Evolutionary conservation across 148 eudicot genomes (phyloP), one percentile per base, ranked within the genome.

Genomic region (Chenopodium berlandieri): DNA sequence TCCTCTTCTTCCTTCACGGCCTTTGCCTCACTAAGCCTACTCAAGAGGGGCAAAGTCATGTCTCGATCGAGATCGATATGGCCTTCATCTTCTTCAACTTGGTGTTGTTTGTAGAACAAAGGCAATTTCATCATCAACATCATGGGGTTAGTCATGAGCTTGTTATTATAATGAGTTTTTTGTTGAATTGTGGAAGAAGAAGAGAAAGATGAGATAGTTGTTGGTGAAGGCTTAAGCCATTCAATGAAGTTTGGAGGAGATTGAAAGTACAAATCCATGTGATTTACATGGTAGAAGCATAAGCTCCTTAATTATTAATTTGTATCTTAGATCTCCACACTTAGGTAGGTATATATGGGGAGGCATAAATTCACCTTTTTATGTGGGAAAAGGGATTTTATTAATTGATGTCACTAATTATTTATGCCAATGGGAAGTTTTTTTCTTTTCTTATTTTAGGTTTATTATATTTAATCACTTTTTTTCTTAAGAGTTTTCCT

Each of bases 21-120:
- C 72, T 60, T 86, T 73, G 79, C 82, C 71, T 82, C 87, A 63
- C 75, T 83, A 31, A 90, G 81, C 75, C 85, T 79, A 81, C 86
- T 90, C 12, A 91, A 85, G 67, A 91, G 89, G 73, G 94, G 94
- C 75, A 91, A 79, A 71, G 91, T 90, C 37, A 83, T 81, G 75
- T 83, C 90, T 70, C 81, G 27, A 7, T 68, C 76, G n/a, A 68
- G 58, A 3, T 84, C 82, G 66, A 47, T 76, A 30, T 84, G 78
- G 31, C 80, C 85, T 73, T 83, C 80, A 12, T 82, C 82, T 10
- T 78, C 81, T 5, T 71, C 67, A 2, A 71, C 68, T 46, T 84
- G 80, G 52, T 75, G 75, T 25, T 84, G 87, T 48, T 84, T 82
- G 79, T 84, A 80, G 25, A 76, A 84, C 17, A 83, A 71, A 47